A percentile compares a stretch with the other conserved stretches of the same genome.
Conservation (phyloP, 2,329 filamentous ascomycete genomes). For the Atkinsonella texensis region DNA sequence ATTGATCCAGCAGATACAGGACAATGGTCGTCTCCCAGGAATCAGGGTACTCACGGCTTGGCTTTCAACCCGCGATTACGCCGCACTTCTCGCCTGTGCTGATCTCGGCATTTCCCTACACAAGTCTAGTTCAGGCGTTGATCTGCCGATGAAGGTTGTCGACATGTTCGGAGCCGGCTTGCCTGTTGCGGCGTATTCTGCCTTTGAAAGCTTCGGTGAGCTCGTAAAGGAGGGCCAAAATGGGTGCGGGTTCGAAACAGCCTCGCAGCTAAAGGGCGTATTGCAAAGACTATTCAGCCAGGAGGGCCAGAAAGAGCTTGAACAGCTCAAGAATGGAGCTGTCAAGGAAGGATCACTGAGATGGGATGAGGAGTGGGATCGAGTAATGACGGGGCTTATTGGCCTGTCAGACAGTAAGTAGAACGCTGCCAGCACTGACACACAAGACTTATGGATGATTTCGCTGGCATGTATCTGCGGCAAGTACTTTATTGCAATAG, state of each 20-base stretch:
- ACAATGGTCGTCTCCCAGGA: conserved; percentile 50
- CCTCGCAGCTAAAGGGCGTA: conserved; percentile 50
- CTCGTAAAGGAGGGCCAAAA: conserved; percentile 81
- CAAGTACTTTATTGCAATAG: background rate
- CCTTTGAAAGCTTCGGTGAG: conserved; percentile 81
- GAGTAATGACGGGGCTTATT: conserved; percentile 63
- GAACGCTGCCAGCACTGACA: background rate
- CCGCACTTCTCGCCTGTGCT: conserved; percentile 67
- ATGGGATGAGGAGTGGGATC: conserved; percentile 92
- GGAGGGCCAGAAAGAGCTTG: conserved; percentile 39
- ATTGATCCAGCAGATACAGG: conserved; percentile 49
- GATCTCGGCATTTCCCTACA: conserved; percentile 88
- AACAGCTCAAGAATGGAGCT: conserved; percentile 54
- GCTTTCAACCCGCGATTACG: conserved; percentile 76
- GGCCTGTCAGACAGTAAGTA: conserved; percentile 25
- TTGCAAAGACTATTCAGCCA: conserved; percentile 52
- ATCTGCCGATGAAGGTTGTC: conserved; percentile 97
- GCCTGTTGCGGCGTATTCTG: conserved; percentile 76
- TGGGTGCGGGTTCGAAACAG: conserved; percentile 70
- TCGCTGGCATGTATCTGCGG: background rate
- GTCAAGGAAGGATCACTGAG: conserved; percentile 59
- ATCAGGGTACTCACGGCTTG: conserved; percentile 72
- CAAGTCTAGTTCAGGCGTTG: conserved; percentile 86
- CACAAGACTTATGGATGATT: background rate
- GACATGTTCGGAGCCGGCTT: conserved; percentile 97